Conservation (phyloP, 495 filamentous ascomycete genomes). For the Penicillium waksmanii region DNA sequence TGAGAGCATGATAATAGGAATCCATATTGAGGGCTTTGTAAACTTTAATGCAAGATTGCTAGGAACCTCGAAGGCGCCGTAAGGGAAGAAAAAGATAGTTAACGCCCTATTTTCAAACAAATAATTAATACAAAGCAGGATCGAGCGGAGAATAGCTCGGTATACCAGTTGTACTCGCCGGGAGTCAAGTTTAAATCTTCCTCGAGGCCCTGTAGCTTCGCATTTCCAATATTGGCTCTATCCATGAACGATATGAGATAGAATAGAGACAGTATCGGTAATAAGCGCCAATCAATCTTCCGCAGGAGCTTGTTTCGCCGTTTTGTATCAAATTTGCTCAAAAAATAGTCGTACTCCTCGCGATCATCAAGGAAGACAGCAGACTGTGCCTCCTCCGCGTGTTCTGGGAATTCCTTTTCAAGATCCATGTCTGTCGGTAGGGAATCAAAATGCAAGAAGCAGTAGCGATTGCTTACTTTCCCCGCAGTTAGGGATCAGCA, state of each 20-base stretch:
- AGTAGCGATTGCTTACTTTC: too few relatives aligned
- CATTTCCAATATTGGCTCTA: neutral
- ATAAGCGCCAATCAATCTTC: constrained; percentile 1
- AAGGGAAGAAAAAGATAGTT: neutral
- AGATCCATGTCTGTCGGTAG: neutral
- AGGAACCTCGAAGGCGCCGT: constrained; percentile 1
- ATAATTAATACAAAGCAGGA: neutral
- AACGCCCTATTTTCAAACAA: neutral
- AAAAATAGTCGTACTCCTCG: neutral
- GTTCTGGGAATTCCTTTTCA: neutral
- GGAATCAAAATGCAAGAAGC: too few relatives aligned
- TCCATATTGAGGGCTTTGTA: neutral
- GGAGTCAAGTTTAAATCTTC: constrained; percentile 1
- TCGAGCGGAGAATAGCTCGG: neutral
- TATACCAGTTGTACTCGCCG: neutral
- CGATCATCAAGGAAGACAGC: neutral
- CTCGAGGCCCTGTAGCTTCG: constrained; percentile 4
- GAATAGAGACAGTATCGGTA: neutral
- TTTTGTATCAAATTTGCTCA: neutral
- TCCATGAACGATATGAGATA: constrained; percentile 2
- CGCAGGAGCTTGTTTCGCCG: neutral
- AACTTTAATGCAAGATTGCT: constrained; percentile 2
- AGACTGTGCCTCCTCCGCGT: neutral
- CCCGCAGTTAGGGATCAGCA: too few relatives aligned
- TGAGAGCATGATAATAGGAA: constrained; percentile 1